Base-by-base conservation (phyloP, 2,329 filamentous ascomycete species). In the Raffaelea arxii region DNA sequence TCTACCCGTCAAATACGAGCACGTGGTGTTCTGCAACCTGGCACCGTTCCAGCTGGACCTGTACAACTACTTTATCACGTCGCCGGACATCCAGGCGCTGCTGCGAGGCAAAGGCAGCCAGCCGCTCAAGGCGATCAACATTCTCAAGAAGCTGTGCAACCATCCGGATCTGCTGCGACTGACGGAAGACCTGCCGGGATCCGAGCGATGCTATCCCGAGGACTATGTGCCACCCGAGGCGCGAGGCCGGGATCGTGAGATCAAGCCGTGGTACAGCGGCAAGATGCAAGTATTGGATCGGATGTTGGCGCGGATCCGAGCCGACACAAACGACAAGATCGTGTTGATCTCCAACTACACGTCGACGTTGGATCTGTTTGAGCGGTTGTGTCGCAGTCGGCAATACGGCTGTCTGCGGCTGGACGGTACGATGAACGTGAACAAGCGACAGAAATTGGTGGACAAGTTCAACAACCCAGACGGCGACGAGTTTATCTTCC, bases 281-380 rank as follows among this genome's bases (percentile, higher is more conserved):
- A 98, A 98, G 65, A 96, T 98, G 89, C 82, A 87, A 58, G 92
- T 98, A 3, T 78, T 98, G n/a, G 92, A 96, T 60, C 82, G 90
- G 48, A 98, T 98, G 94, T 78, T 98, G 43, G 88, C 90, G 27
- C 84, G 91, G 24, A 98, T 98, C 55, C 86, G 88, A 16, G 83
- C 90, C 57, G 91, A 97, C 58, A 97, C 92, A 1, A 96, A 95
- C 58, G 92, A 98, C 75, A 98, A 98, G 66, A 98, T 98, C 58
- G 92, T 98, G 12, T 78, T 98, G 48, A 98, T 98, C 64, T 95
- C 88, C 65, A 98, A 98, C 61, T 98, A 97, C 66, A 98, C 92
- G 0, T 86, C 92, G 56, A 98, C 92, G 0, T 76, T 98, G 4
- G 92, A 98, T 63, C 74, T 98, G 3, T 97, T 98, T 59, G 90